Evolutionary conservation across 129 eudicot species (phyloP).

Genomic region (Helianthus tuberosus): DNA sequence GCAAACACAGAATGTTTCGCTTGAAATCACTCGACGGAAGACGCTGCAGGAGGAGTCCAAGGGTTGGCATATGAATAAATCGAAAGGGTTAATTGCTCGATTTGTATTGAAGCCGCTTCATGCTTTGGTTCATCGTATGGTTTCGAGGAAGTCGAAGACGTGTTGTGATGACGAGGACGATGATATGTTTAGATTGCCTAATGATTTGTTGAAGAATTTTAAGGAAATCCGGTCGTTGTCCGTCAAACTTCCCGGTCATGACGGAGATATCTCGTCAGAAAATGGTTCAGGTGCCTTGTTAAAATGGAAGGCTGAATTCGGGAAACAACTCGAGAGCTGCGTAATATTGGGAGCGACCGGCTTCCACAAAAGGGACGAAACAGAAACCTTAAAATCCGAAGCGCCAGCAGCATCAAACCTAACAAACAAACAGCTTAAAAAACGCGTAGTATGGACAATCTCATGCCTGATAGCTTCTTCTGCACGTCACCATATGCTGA

Average conservation of each 20-base stretch:
- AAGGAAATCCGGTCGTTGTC: constrained; percentile 43
- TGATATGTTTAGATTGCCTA: constrained; percentile 33
- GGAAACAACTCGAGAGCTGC: constrained; percentile 58
- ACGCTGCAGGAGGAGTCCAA: not conserved
- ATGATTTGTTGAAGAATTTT: constrained; percentile 41
- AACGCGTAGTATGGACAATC: constrained; percentile 78
- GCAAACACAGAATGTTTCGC: constrained; percentile 38
- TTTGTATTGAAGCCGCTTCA: constrained; percentile 43
- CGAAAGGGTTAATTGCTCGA: constrained; percentile 26
- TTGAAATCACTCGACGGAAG: constrained; percentile 35
- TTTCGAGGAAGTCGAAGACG: constrained; percentile 21
- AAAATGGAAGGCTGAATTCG: constrained; percentile 76
- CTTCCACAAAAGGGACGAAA: not conserved
- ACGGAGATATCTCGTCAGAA: constrained; percentile 37
- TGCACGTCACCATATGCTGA: constrained; percentile 63
- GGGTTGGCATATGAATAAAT: constrained; percentile 18
- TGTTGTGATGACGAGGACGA: constrained; percentile 26
- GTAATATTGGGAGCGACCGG: constrained; percentile 63
- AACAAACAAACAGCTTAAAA: constrained; percentile 52
- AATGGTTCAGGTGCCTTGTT: constrained; percentile 37
- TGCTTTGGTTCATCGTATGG: constrained; percentile 21
- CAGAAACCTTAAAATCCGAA: too few species aligned
- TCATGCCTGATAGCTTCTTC: constrained; percentile 77
- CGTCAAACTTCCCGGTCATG: constrained; percentile 52
- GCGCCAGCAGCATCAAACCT: not conserved